Evolutionary conservation across 2,329 filamentous ascomycete genomes (phyloP), one percentile per base, ranked within the genome.

Genomic region (Penicillium crustosum): DNA sequence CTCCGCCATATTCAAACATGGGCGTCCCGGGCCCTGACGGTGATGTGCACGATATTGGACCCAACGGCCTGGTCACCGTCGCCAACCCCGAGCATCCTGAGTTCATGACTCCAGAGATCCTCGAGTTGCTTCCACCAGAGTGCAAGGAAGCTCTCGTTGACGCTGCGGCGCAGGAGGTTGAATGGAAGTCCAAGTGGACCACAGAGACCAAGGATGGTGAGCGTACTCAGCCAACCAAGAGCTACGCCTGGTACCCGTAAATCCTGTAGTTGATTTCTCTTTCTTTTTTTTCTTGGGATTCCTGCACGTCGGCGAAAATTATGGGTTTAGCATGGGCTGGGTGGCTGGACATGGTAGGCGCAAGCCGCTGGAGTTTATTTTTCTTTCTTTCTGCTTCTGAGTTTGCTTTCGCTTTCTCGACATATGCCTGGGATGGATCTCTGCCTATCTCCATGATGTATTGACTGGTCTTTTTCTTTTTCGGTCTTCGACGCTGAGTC

Each of bases 131-230:
- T 25, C 78, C 79, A 1, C 61, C 69, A 0, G 77, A 79, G 9
- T 94, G 91, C 72, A 84, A 89, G 38, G 77, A 80, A 38, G 89
- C 90, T 0, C 92, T 96, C 61, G 80, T 91, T 50, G 79, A 83
- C 53, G 88, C 90, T 3, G 78, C 86, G 51, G 76, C 77, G 12
- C 80, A 82, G 54, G 90, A 96, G 73, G 73, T 77, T 59, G 76
- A 82, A 53, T 97, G 92, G 90, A 90, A 90, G 72, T 79, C 75
- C 33, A 83, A 82, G 61, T 96, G 92, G 91, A 84, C 83, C 17
- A 81, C 83, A 6, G 93, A 97, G 75, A 79, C 73, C 36, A 75
- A 81, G 10, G 84, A 85, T 68, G 81, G 81, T 5, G 56, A 67
- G 17, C 66, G 74, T 21, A 65, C 66, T 17, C 65, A 63, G 10